phyloP scores from a whole-genome alignment of 1,139 yeast genomes.

The Kodamaea sp. region DNA sequence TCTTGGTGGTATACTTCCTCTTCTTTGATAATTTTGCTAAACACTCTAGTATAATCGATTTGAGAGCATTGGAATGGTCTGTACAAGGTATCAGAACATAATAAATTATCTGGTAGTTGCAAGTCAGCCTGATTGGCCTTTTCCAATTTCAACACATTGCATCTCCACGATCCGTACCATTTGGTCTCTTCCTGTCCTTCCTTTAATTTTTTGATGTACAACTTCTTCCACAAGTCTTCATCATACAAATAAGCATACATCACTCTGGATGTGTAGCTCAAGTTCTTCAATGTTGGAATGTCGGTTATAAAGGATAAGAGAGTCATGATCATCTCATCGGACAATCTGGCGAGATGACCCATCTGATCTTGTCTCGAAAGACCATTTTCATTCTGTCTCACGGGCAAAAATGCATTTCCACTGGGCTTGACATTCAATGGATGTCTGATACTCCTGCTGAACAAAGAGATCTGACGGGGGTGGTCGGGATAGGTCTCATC shows the following conservation, averaged over 20 bases:
- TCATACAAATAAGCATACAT: constrained; percentile 70
- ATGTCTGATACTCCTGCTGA: constrained; percentile 43
- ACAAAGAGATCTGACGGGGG: constrained; percentile 26
- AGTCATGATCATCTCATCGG: constrained; percentile 60
- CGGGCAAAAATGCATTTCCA: constrained; percentile 54
- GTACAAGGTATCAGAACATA: constrained; percentile 63
- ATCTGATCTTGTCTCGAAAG: constrained; percentile 37
- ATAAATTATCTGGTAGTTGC: constrained; percentile 33
- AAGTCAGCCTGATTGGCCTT: constrained; percentile 40
- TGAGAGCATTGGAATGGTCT: constrained; percentile 81
- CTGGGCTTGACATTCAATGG: constrained; percentile 76
- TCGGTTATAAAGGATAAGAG: constrained; percentile 48
- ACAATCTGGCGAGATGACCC: constrained; percentile 54
- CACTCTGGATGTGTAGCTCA: constrained; percentile 64
- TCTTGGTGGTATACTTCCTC: constrained; percentile 39
- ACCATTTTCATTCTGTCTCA: constrained; percentile 19
- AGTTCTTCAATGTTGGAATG: constrained; percentile 44
- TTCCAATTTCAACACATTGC: constrained; percentile 49
- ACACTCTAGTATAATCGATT: constrained; percentile 54
- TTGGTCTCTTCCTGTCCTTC: constrained; percentile 16
- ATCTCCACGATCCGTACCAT: constrained; percentile 85
- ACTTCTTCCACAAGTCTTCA: constrained; percentile 77
- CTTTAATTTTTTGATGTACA: constrained; percentile 39
- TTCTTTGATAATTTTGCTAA: constrained; percentile 48
- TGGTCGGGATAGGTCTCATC: constrained; percentile 11